Evolutionary conservation across 352 stramenopile species (phyloP).

Genomic region (Hyaloperonospora arabidopsidis): DNA sequence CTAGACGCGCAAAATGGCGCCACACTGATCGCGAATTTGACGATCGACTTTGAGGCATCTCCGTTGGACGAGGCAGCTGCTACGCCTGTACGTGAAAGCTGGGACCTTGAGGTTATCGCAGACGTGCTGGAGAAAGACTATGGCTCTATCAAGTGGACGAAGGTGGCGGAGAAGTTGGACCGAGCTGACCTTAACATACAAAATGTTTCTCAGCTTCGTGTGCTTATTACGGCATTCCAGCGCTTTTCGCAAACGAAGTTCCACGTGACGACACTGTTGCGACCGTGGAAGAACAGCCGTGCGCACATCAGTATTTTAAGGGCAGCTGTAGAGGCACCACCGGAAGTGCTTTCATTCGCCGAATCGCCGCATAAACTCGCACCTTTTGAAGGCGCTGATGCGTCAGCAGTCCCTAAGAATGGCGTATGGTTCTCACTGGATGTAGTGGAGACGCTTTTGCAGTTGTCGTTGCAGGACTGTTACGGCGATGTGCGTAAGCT

Average conservation of each 20-base stretch:
- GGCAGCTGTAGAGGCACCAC: slow-evolving; percentile 70
- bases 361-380: slow-evolving; percentile 76
- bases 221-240: slow-evolving; percentile 75
- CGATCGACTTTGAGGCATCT: slow-evolving; percentile 60
- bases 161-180: slow-evolving; percentile 81
- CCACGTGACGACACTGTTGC: slow-evolving; percentile 56
- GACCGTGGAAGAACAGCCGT: slow-evolving; percentile 70
- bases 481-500: slow-evolving; percentile 79
- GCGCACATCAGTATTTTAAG: slow-evolving; percentile 72
- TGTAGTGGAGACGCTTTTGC: slow-evolving; percentile 70
- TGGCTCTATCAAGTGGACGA: slow-evolving; percentile 76
- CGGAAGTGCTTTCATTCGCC: slow-evolving; percentile 71
- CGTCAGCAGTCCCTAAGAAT: slow-evolving; percentile 76
- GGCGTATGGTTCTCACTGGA: slow-evolving; percentile 84
- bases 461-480: slow-evolving; percentile 75
- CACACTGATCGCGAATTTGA: slow-evolving; percentile 75
- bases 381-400: slow-evolving; percentile 82
- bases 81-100: slow-evolving; percentile 37
- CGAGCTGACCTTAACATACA: slow-evolving; percentile 63
- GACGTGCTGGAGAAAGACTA: slow-evolving; percentile 83
- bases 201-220: slow-evolving; percentile 52
- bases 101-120: slow-evolving; percentile 82
- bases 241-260: slow-evolving; percentile 79
- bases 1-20: slow-evolving; percentile 59
- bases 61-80: slow-evolving; percentile 24